A percentile compares a stretch with the other conserved stretches of the same genome.
These are phyloP conservation scores for Trichoderma semiorbis DNA, from an alignment of 2,329 filamentous ascomycete genomes.

Conservation along the genomic window DNA sequence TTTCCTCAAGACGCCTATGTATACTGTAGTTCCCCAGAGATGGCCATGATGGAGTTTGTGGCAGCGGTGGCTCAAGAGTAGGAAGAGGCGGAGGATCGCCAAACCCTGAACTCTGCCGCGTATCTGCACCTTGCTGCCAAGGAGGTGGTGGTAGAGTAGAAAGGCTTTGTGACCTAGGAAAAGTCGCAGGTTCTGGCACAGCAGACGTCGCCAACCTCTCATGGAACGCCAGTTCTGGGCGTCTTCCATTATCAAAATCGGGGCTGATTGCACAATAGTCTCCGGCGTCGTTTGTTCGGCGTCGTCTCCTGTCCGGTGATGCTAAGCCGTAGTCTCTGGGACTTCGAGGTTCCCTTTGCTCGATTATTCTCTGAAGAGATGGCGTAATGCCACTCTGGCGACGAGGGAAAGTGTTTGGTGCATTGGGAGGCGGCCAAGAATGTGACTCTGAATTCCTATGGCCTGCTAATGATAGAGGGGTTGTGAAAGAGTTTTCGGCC, in stretches of 20 bases:
- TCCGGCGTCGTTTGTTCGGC: conserved; percentile 51
- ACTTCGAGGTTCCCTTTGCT: conserved; percentile 27
- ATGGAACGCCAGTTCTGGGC: background rate
- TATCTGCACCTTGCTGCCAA: conserved; percentile 33
- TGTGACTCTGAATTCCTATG: conserved; percentile 24
- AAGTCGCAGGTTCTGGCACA: conserved; percentile 30
- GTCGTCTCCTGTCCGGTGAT: conserved; percentile 57
- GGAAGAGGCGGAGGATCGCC: conserved; percentile 54
- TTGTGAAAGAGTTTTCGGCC: conserved; percentile 39
- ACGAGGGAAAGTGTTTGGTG: conserved; percentile 25
- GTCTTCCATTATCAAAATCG: conserved; percentile 3
- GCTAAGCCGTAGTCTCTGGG: conserved; percentile 38
- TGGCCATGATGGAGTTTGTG: conserved; percentile 30
- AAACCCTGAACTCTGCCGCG: conserved; percentile 45
- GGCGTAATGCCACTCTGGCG: conserved; percentile 31
- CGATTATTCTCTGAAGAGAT: conserved; percentile 24
- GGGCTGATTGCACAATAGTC: conserved; percentile 31
- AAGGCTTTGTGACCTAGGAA: conserved; percentile 34
- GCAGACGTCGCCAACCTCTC: conserved; percentile 24
- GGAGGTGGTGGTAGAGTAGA: conserved; percentile 46
- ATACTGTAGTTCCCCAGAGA: conserved; percentile 12
- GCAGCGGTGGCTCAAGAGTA: conserved; percentile 46
- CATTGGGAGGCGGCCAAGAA: conserved; percentile 21
- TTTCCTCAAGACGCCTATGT: conserved; percentile 23
- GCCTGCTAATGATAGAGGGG: conserved; percentile 31